phyloP scores from a whole-genome alignment of 2,329 filamentous ascomycete genomes.

The Amauroascus verrucosus region DNA sequence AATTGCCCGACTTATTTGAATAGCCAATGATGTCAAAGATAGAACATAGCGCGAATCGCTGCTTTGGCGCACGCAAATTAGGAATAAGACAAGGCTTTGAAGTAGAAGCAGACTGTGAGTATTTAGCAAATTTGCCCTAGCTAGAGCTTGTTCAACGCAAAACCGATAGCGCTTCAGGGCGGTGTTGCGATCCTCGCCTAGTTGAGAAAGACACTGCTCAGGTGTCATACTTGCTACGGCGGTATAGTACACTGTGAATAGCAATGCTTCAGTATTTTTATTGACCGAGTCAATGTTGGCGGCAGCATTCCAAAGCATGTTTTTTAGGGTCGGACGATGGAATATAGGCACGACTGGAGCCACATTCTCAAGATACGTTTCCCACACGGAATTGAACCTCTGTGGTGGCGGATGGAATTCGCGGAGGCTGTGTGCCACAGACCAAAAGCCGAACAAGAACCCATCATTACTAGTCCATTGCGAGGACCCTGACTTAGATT shows the following conservation, averaged over 20 bases:
- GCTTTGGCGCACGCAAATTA: constrained; percentile 41
- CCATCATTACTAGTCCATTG: constrained; percentile 43
- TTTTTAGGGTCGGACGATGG: constrained; percentile 46
- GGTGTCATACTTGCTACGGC: constrained; percentile 38
- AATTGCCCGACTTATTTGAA: constrained; percentile 37
- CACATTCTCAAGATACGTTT: constrained; percentile 51
- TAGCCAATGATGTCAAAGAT: constrained; percentile 34
- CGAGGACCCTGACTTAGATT: constrained; percentile 27
- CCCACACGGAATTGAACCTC: constrained; percentile 46
- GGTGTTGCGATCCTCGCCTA: constrained; percentile 44
- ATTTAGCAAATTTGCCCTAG: constrained; percentile 52
- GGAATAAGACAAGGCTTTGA: constrained; percentile 53
- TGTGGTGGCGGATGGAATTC: constrained; percentile 46
- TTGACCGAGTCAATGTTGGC: constrained; percentile 42
- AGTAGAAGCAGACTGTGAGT: constrained; percentile 53
- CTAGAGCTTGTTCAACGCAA: constrained; percentile 53
- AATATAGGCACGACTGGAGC: constrained; percentile 52
- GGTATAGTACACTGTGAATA: constrained; percentile 54
- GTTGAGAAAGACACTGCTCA: constrained; percentile 34
- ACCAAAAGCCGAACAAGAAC: constrained; percentile 52
- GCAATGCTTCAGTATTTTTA: constrained; percentile 46
- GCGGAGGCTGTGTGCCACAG: constrained; percentile 46
- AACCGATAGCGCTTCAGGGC: constrained; percentile 50
- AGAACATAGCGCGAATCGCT: constrained; percentile 36
- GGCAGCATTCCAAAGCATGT: constrained; percentile 42